A percentile compares a stretch with the other conserved stretches of the same genome.
Conservation (phyloP, 2,329 filamentous ascomycete species). For the Botrytis pseudocinerea region DNA sequence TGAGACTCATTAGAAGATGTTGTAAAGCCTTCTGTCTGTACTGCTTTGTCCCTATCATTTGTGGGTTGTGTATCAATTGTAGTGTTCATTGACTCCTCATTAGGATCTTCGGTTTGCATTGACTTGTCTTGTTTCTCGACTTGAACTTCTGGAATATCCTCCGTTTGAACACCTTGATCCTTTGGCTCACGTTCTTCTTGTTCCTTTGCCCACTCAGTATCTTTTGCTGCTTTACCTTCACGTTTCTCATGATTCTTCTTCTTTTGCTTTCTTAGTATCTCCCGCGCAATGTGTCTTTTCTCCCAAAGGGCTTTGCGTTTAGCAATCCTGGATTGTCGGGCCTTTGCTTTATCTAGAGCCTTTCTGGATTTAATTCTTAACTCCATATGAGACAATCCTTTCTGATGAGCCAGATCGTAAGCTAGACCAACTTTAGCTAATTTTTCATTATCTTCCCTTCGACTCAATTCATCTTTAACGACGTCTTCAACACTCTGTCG, state of each 20-base stretch:
- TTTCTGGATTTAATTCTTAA: conserved; percentile 49
- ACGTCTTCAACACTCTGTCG: conserved; percentile 55
- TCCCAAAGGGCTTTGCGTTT: conserved; percentile 52
- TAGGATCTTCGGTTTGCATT: conserved; percentile 34
- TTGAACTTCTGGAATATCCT: conserved; percentile 27
- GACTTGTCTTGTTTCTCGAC: conserved; percentile 32
- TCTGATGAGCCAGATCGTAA: conserved; percentile 61
- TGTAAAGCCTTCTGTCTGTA: conserved; percentile 32
- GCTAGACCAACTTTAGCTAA: conserved; percentile 58
- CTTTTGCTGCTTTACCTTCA: conserved; percentile 43
- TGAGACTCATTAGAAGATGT: conserved; percentile 28
- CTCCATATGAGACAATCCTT: conserved; percentile 54
- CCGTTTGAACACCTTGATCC: conserved; percentile 35
- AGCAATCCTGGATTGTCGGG: conserved; percentile 46
- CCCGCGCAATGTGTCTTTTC: conserved; percentile 46
- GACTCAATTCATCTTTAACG: conserved; percentile 52
- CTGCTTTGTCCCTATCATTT: conserved; percentile 33
- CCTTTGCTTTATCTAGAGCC: conserved; percentile 33
- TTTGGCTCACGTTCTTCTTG: conserved; percentile 42
- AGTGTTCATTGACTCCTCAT: not conserved
- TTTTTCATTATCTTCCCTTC: conserved; percentile 56
- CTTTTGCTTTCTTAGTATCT: conserved; percentile 44
- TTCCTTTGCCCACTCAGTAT: conserved; percentile 45
- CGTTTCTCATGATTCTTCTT: conserved; percentile 46
- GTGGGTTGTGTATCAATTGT: not conserved